phyloP scores from a whole-genome alignment of 2,329 filamentous ascomycete species.

The Aspergillus fumigatus region DNA sequence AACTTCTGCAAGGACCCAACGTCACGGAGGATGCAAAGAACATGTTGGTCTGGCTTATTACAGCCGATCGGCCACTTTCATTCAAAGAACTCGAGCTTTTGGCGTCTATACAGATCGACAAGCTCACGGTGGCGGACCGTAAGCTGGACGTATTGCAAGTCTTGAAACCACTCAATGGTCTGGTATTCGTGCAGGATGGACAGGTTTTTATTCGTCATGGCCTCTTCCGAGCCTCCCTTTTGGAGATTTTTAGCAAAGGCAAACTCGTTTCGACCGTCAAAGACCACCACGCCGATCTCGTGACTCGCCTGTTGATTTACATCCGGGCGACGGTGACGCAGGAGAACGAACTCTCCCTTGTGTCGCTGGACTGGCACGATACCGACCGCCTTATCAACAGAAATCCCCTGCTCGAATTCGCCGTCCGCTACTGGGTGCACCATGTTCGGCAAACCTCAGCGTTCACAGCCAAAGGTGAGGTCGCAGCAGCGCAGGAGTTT shows the following conservation, averaged over 20 bases:
- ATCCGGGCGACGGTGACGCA: constrained; percentile 27
- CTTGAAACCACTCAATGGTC: constrained; percentile 28
- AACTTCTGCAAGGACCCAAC: constrained; percentile 21
- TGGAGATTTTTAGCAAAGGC: constrained; percentile 29
- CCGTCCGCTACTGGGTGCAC: constrained; percentile 44
- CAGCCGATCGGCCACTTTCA: constrained; percentile 32
- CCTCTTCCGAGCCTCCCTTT: constrained; percentile 27
- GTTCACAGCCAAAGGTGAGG: constrained; percentile 34
- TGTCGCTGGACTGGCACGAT: constrained; percentile 24
- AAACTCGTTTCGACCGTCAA: constrained; percentile 29
- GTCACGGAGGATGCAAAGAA: constrained; percentile 28
- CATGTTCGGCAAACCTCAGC: constrained; percentile 45
- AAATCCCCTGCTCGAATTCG: constrained; percentile 43
- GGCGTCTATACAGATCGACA: constrained; percentile 27
- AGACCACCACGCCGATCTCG: constrained; percentile 32
- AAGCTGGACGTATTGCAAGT: constrained; percentile 22
- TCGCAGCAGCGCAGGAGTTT: constrained; percentile 41
- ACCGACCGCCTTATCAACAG: constrained; percentile 27
- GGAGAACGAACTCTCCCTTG: constrained; percentile 29
- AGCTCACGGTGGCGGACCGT: constrained; percentile 24
- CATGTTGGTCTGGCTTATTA: constrained; percentile 37
- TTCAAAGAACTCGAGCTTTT: constrained; percentile 30
- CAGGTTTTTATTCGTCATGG: constrained; percentile 35
- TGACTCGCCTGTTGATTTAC: constrained; percentile 31
- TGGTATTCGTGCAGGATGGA: constrained; percentile 33